Evolutionary conservation across 2,329 filamentous ascomycete genomes (phyloP).

Genomic region (Pseudogymnoascus sp.): DNA sequence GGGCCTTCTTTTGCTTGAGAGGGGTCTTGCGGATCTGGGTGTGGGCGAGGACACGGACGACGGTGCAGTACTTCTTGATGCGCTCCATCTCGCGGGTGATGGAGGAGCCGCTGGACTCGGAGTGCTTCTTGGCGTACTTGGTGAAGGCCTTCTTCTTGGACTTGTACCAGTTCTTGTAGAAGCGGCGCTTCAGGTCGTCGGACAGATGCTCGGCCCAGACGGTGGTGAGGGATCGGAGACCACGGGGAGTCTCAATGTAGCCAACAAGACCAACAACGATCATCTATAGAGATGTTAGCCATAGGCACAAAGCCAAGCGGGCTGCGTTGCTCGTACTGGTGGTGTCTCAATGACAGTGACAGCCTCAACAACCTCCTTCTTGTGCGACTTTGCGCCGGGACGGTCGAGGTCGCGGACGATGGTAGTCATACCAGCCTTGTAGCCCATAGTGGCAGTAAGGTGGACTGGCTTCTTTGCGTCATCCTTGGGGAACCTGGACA

Average conservation of each 20-base stretch:
- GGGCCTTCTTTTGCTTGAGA: constrained; percentile 99
- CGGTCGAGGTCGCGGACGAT: constrained; percentile 98
- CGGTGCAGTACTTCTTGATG: constrained; percentile 99
- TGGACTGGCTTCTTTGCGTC: constrained; percentile 99
- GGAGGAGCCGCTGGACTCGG: constrained; percentile 80
- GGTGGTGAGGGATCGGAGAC: constrained; percentile 97
- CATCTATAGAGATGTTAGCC: constrained; percentile 75
- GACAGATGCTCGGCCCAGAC: constrained; percentile 99
- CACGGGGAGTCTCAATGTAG: constrained; percentile 99
- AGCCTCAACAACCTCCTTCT: constrained; percentile 94
- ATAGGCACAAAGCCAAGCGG: constrained; percentile 68
- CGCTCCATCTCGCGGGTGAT: constrained; percentile 97
- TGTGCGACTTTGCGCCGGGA: constrained; percentile 98
- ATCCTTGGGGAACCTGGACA: constrained; percentile 93
- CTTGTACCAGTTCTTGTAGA: constrained; percentile 99
- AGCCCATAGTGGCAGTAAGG: constrained; percentile 95
- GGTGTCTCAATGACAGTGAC: constrained; percentile 85
- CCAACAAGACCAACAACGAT: constrained; percentile 99
- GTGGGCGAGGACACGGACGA: constrained; percentile 98
- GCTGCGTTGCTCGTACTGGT: constrained; percentile 86
- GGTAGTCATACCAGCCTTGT: constrained; percentile 99
- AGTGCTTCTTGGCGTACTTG: constrained; percentile 99
- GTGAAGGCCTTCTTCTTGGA: constrained; percentile 99
- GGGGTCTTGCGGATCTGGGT: constrained; percentile 99
- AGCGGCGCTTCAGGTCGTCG: constrained; percentile 97